Percentiles rank a stretch among this genome's conserved stretches.
These are phyloP conservation scores for Blastomyces gilchristii DNA, from an alignment of 2,329 filamentous ascomycete genomes.

Conservation along the genomic window DNA sequence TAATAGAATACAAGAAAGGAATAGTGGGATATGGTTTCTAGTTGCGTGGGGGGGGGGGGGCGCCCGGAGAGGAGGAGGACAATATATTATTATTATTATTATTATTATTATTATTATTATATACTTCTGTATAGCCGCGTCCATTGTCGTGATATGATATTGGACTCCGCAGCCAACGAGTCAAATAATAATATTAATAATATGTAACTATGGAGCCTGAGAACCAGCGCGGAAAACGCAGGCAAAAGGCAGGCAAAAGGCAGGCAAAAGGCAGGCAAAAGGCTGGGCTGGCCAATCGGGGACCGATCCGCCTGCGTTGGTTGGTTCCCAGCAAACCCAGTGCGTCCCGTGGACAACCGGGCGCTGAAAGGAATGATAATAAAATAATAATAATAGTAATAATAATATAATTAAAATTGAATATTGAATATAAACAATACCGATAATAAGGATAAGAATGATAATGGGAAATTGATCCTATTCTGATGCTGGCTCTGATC, in stretches of 20 bases:
- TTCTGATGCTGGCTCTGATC: too few relatives aligned
- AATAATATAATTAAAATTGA: too few relatives aligned
- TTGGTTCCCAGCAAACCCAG: not conserved
- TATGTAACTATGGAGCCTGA: too few relatives aligned
- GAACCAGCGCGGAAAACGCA: not conserved
- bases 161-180: too few relatives aligned
- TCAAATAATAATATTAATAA: too few relatives aligned
- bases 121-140: too few relatives aligned
- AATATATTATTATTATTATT: too few relatives aligned
- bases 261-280: not conserved
- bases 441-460: not conserved
- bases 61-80: not conserved
- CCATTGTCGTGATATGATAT: too few relatives aligned
- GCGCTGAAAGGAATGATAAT: not conserved
- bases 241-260: not conserved
- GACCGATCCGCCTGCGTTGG: not conserved
- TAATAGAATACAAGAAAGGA: not conserved
- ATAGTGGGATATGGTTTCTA: not conserved
- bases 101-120: too few relatives aligned
- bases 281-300: not conserved
- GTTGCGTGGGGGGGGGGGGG: too few relatives aligned
- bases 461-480: not conserved
- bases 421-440: too few relatives aligned
- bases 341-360: constrained; percentile 2
- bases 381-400: not conserved